Evolutionary conservation across 371 early-diverging fungal genomes (phyloP).

Genomic region (Mucor sp.): DNA sequence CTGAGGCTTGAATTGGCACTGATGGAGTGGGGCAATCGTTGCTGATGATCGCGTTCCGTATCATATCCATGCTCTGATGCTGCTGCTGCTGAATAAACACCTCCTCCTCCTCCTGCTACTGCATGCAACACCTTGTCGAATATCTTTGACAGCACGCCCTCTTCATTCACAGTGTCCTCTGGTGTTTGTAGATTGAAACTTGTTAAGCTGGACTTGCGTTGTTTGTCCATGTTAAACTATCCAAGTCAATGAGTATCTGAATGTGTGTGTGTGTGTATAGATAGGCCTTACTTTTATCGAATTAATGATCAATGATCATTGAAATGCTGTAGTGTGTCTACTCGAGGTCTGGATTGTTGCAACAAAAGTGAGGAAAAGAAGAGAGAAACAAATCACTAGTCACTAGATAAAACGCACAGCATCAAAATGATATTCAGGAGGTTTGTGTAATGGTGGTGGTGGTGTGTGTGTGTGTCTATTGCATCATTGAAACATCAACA

Average conservation of each 20-base stretch:
- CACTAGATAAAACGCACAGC: not conserved
- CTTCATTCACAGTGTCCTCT: constrained; percentile 44
- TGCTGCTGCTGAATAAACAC: too few relatives aligned
- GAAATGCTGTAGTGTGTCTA: not conserved
- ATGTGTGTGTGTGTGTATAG: not conserved
- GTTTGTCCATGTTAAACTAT: constrained; percentile 9
- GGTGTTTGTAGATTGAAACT: constrained; percentile 48
- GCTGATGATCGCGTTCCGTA: not conserved
- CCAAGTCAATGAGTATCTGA: not conserved
- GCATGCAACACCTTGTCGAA: constrained; percentile 58
- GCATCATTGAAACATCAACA: not conserved
- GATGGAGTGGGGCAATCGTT: not conserved
- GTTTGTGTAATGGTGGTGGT: not conserved
- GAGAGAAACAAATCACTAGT: not conserved
- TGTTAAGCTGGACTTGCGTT: constrained; percentile 38
- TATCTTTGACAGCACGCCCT: constrained; percentile 57
- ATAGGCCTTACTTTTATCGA: not conserved
- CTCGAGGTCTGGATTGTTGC: not conserved
- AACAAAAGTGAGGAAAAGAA: not conserved
- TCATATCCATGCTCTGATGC: not conserved
- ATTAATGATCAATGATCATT: not conserved
- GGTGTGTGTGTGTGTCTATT: not conserved
- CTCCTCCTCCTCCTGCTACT: constrained; percentile 30
- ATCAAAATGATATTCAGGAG: not conserved
- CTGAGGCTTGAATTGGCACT: constrained; percentile 12